phyloP scores from a whole-genome alignment of 192 early-diverging fungal genomes.

The Coemansia sp. region DNA sequence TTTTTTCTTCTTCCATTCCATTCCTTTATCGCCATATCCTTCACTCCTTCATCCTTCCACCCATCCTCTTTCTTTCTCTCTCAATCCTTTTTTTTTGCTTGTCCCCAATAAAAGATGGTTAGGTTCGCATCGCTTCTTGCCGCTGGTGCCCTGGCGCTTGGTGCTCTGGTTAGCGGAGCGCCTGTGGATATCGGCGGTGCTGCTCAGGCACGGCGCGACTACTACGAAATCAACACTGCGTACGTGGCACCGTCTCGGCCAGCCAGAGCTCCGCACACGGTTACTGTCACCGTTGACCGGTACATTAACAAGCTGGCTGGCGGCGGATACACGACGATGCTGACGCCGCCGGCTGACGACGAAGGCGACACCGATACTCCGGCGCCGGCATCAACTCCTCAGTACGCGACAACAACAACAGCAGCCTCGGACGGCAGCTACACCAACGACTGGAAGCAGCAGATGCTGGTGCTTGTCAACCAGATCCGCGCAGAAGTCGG shows the following conservation, averaged over 20 bases:
- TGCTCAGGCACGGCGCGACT: constrained; percentile 38
- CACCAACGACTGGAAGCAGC: constrained; percentile 24
- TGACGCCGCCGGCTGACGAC: not conserved
- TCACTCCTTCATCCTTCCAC: too few species aligned
- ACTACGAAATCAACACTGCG: constrained; percentile 25
- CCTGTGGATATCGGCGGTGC: constrained; percentile 1
- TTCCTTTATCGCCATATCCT: not conserved
- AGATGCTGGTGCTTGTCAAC: constrained; percentile 46
- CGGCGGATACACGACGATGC: constrained; percentile 7
- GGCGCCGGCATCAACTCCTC: not conserved
- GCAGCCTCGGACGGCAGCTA: not conserved
- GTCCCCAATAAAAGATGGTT: not conserved
- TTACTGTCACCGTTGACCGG: constrained; percentile 21
- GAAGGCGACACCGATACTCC: not conserved
- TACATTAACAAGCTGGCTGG: constrained; percentile 6
- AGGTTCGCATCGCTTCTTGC: not conserved
- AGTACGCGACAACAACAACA: not conserved
- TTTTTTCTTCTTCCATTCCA: not conserved
- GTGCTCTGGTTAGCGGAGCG: not conserved
- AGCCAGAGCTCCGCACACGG: constrained; percentile 4
- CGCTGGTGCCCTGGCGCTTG: not conserved
- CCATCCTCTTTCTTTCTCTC: not conserved
- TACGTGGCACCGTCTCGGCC: constrained; percentile 5
- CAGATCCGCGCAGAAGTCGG: constrained; percentile 29
- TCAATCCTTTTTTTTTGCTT: not conserved